Base-by-base conservation (phyloP, 352 stramenopile species). In the Phytophthora citrophthora region DNA sequence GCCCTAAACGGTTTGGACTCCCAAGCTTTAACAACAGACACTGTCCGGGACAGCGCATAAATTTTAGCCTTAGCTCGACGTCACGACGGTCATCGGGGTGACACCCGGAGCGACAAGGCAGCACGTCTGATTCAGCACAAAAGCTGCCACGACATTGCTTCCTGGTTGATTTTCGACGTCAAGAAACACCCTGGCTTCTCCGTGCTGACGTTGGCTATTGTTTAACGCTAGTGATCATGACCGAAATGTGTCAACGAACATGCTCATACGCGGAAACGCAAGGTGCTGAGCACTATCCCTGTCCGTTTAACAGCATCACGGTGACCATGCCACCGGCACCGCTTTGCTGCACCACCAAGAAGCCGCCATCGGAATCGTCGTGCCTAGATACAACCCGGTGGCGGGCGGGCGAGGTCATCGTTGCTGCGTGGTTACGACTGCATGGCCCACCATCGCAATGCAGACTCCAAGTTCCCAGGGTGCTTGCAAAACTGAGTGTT, bases 161-260 rank as follows among this genome's bases (percentile, higher is more conserved):
- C 36, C 5, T 41, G 5, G 13, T 41, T 41, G 36, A 10, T 9
- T 10, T 41, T 18, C 36, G 18, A 23, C 23, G 32, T 16, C 49
- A 9, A 20, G 6, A 54, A 54, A 32, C 15, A 15, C 27, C 16
- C 5, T 9, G 3, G 23, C 12, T 44, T 50, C 45, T 16, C 53
- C 27, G 34, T 53, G 32, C 36, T 61, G 18, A 61, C 27, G 34
- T 29, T 60, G 5, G 27, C 27, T 9, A 6, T 26, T 18, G 52
- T 60, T 60, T 60, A 60, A 60, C 40, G 41, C 40, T 40, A 56
- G 46, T 64, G 46, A 64, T 54, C 55, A 41, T 56, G 31, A 63
- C 44, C 40, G 27, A 64, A 68, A 57, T 32, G 9, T 57, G 54
- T 68, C 43, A 47, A 57, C 36, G 60, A 47, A 58, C 36, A 46